Evolutionary conservation across 148 eudicot species (phyloP), one percentile per base, ranked within the genome.

Genomic region (Silene latifolia): DNA sequence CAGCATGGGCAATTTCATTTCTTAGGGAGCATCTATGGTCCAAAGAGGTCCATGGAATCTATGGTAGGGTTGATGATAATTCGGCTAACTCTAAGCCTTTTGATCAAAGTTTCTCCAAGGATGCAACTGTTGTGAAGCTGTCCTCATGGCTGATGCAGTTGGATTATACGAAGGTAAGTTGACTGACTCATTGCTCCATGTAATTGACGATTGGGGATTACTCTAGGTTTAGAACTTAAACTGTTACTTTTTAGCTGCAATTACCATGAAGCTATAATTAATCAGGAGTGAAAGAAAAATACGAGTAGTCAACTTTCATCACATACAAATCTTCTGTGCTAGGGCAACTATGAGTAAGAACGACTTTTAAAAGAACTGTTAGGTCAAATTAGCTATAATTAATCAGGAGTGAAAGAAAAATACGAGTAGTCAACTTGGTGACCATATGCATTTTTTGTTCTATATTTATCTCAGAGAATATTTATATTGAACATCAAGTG

Each of bases 1-100:
- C 97, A 24, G 87, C 98, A 60, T 96, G 98, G 99, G 83, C 98
- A 74, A 42, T 92, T 79, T 87, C 97, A 59, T 87, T 90, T 81
- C 91, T 96, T 59, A 83, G 90, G 62, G 84, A 87, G 78, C 85
- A 46, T 74, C 32, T 90, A 35, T 79, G 88, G 77, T 86, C 75
- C 58, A 82, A 73, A 75, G 88, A 82, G 21, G 71, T 19, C 53
- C 79, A 81, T 53, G 85, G 79, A 54, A 78, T 76, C 24, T 76
- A 75, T 57, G 75, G 68, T 71, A 56, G 73, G 73, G 60, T 47
- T 32, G 63, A 77, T 39, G 79, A 76, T 78, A 80, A 79, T 61
- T 66, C 63, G 19, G 78, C 63, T 73, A 81, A 74, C 63, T 66
- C 76, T 66, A 79, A 74, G 66, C 70, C 86, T 73, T 65, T 48